A percentile compares a stretch with the other conserved stretches of the same genome.
phyloP scores from a whole-genome alignment of 805 yeast species.

The Saturnispora kantuleensis region DNA sequence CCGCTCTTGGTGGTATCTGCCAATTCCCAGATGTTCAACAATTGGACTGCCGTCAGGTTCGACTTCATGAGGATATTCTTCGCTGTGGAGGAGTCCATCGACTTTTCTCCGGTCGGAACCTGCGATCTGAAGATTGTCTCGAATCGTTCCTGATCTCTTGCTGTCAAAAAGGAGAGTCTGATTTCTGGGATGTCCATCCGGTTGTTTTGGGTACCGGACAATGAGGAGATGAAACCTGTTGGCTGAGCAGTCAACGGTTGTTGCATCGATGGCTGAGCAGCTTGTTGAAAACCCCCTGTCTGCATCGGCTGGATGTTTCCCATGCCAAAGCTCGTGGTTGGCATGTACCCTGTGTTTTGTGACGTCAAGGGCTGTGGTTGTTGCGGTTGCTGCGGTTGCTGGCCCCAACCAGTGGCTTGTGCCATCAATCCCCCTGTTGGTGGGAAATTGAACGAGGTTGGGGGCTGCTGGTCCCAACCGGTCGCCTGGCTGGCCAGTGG shows the following conservation, averaged over 20 bases:
- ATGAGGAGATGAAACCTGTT: conserved; percentile 35
- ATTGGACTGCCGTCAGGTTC: conserved; percentile 58
- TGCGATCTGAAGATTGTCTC: conserved; percentile 77
- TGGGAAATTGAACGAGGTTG: conserved; percentile 14
- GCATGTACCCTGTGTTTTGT: conserved; percentile 22
- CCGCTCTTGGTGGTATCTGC: conserved; percentile 89
- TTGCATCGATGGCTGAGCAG: conserved; percentile 8
- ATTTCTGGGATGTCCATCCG: conserved; percentile 62
- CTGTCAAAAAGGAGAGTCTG: conserved; percentile 75
- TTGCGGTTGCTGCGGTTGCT: conserved; percentile 24
- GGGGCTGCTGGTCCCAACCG: conserved; percentile 26
- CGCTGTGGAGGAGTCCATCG: conserved; percentile 65
- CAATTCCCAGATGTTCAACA: conserved; percentile 84
- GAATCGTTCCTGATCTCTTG: conserved; percentile 77
- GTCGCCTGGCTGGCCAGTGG: conserved; percentile 28
- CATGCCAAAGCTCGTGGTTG: conserved; percentile 31
- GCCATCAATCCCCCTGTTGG: conserved; percentile 28
- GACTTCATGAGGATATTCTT: conserved; percentile 73
- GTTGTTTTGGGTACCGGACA: conserved; percentile 28
- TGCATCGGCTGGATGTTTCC: conserved; percentile 13
- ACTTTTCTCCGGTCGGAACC: conserved; percentile 59
- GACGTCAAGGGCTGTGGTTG: conserved; percentile 21
- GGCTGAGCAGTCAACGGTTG: conserved; percentile 31
- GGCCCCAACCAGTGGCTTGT: conserved; percentile 37
- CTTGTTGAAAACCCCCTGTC: conserved; percentile 13